Evolutionary conservation across 2,329 filamentous ascomycete species (phyloP).

Genomic region (Sporothrix pallida): DNA sequence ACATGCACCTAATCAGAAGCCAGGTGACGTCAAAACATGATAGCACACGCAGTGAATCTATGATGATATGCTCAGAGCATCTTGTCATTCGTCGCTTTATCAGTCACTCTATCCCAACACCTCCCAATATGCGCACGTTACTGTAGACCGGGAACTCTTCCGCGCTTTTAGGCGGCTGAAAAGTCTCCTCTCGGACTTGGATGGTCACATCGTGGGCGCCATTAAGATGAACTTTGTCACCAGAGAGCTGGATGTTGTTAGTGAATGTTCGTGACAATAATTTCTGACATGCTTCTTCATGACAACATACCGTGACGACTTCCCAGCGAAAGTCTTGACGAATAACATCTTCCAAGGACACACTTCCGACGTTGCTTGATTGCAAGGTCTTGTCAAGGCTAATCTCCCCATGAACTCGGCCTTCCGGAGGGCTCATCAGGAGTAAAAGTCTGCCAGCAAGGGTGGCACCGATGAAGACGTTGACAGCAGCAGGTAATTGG

Average conservation of each 20-base stretch:
- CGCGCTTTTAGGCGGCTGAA: background rate
- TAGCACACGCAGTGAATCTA: background rate
- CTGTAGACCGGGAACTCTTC: constrained; percentile 6
- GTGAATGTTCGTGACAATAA: background rate
- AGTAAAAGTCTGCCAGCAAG: constrained; percentile 20
- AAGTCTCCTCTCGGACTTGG: constrained; percentile 3
- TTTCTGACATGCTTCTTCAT: too few species aligned
- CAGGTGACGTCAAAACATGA: too few species aligned
- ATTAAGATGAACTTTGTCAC: background rate
- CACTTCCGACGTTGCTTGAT: background rate
- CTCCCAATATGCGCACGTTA: background rate
- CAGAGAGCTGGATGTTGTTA: background rate
- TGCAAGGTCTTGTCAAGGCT: background rate
- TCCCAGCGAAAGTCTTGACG: constrained; percentile 13
- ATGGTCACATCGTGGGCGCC: background rate
- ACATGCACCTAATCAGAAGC: too few species aligned
- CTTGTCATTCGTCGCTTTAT: background rate
- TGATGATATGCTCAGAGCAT: too few species aligned
- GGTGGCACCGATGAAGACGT: background rate
- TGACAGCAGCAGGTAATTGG: constrained; percentile 12
- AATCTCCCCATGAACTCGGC: constrained; percentile 29
- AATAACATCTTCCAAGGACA: background rate
- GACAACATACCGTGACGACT: constrained; percentile 2
- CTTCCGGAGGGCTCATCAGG: background rate
- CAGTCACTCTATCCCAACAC: constrained; percentile 9